Percentiles rank a stretch among this genome's conserved stretches.
These are phyloP conservation scores for Jaltomata sinuosa DNA, from an alignment of 257 asterid species.

Conservation along the genomic window DNA sequence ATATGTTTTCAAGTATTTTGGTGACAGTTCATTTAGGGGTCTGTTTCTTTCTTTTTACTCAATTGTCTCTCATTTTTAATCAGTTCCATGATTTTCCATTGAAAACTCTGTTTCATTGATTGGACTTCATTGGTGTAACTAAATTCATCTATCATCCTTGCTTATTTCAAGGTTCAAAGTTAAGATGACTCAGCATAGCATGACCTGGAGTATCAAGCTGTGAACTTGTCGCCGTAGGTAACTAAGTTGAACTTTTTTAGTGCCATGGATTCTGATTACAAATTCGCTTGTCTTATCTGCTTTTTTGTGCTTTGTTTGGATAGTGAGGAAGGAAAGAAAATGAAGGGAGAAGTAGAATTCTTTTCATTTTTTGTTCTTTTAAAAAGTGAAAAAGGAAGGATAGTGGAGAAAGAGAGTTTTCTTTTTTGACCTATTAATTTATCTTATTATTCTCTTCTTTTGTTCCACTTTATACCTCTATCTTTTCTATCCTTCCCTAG, in stretches of 20 bases:
- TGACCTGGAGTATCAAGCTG: background rate
- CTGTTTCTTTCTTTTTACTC: background rate
- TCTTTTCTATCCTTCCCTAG: background rate
- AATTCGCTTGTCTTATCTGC: background rate
- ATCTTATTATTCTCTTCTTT: background rate
- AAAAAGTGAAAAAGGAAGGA: background rate
- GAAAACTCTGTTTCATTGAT: background rate
- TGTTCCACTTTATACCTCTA: background rate
- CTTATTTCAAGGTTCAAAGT: background rate
- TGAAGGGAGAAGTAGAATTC: background rate
- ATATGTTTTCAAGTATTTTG: background rate
- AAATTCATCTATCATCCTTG: background rate
- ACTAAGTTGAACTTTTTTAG: background rate
- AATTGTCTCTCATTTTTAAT: background rate
- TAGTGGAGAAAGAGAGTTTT: background rate
- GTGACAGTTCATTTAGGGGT: background rate
- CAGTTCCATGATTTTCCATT: background rate
- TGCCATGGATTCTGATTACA: background rate
- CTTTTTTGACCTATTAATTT: background rate
- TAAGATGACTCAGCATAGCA: background rate
- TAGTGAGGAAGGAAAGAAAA: background rate
- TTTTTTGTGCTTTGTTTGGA: background rate
- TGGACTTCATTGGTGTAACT: background rate
- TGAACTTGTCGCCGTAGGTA: background rate
- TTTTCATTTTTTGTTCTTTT: background rate